Base-by-base conservation (phyloP, 2,329 filamentous ascomycete genomes). In the Cladobotryum protrusum region DNA sequence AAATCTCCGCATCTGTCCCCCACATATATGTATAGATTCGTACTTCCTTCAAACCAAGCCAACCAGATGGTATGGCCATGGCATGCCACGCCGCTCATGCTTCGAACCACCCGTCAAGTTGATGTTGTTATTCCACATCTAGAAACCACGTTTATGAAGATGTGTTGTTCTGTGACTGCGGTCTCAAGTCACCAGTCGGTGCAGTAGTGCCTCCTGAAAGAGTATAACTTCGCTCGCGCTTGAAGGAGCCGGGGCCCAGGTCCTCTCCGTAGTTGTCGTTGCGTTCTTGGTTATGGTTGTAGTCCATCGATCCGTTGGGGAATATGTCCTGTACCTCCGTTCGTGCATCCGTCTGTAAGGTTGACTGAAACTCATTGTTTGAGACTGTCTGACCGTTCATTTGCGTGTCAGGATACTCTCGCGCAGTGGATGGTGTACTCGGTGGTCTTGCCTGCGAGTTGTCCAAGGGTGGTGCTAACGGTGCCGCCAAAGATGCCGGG, bases 331-430 rank as follows among this genome's bases (percentile, higher is more conserved):
- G 65, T 62, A 76, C 72, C 9, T 73, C 70, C 4, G 73, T 74
- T 53, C 72, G 63, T 12, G 67, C 41, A 12, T 55, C 64, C 15
- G 15, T 19, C 15, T 68, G 65, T 48, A 58, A 63, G 4, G 35
- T 43, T 43, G 47, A n/a, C 50, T 74, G 68, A 55, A 80, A 81
- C 48, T 81, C 78, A 47, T 72, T 72, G 0, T 77, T 67, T 3
- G 76, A 72, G 3, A 72, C 72, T 50, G 79, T 77, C 1, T 77
- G 77, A 2, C 77, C 75, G 57, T 73, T 78, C 67, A 81, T 69
- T 58, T 80, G 77, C 3, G 77, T 70, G 59, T 77, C 73, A 12
- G 72, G 71, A 60, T 78, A 79, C 48, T 79, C 75, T 17, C 63
- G 65, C 29, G 67, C 64, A 12, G 62, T 59, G 52, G 64, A 52